Evolutionary conservation across 2,329 filamentous ascomycete species (phyloP).

Genomic region (Zymoseptoria brevis): DNA sequence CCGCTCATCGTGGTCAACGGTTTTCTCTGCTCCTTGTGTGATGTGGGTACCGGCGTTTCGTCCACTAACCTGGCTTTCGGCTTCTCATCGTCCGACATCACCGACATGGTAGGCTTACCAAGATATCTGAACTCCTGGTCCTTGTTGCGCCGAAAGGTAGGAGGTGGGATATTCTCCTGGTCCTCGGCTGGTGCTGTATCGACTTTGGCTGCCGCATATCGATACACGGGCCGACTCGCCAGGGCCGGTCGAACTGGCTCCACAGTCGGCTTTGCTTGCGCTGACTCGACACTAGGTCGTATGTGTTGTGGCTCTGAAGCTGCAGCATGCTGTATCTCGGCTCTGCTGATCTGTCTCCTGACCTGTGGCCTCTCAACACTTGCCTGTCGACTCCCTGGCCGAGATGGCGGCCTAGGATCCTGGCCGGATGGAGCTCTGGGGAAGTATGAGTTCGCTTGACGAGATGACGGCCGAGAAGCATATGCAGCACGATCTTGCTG

Average conservation of each 20-base stretch:
- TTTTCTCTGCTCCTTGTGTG: conserved; percentile 34
- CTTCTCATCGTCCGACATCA: conserved; percentile 41
- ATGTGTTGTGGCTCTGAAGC: conserved; percentile 9
- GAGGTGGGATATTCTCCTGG: conserved; percentile 75
- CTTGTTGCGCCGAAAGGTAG: conserved; percentile 58
- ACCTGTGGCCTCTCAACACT: conserved; percentile 24
- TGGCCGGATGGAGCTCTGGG: conserved; percentile 22
- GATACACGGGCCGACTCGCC: conserved; percentile 36
- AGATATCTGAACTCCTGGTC: conserved; percentile 46
- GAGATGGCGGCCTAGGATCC: conserved; percentile 24
- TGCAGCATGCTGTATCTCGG: conserved; percentile 7
- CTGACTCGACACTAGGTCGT: conserved; percentile 21
- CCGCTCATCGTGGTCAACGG: conserved; percentile 47
- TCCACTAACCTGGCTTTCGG: conserved; percentile 34
- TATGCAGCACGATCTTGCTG: conserved; percentile 16
- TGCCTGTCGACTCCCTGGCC: conserved; percentile 24
- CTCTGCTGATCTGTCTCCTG: conserved; percentile 20
- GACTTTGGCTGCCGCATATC: conserved; percentile 40
- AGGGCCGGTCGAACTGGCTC: conserved; percentile 32
- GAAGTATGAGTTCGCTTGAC: conserved; percentile 20
- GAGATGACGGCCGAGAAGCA: conserved; percentile 19
- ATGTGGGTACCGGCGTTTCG: conserved; percentile 33
- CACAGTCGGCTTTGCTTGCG: conserved; percentile 12
- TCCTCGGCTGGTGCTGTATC: conserved; percentile 59
- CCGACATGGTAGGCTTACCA: conserved; percentile 49